phyloP scores from a whole-genome alignment of 805 yeast species.

The Candida glaebosa region DNA sequence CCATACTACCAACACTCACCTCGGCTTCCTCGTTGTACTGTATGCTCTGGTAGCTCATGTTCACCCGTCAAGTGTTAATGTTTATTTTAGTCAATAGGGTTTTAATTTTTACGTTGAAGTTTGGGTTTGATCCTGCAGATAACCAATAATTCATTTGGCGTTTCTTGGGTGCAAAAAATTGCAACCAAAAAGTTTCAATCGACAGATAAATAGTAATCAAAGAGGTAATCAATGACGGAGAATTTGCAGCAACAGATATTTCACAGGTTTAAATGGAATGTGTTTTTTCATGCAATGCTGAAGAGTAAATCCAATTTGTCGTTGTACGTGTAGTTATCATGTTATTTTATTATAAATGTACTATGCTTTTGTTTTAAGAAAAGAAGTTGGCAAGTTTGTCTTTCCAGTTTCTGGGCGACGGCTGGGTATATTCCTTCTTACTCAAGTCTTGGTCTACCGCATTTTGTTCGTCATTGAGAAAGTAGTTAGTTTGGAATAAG shows the following conservation, averaged over 20 bases:
- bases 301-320: too few relatives aligned
- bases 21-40: constrained; percentile 6
- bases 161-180: not conserved
- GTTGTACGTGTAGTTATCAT: too few relatives aligned
- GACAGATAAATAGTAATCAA: not conserved
- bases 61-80: not conserved
- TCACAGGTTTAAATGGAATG: too few relatives aligned
- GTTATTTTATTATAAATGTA: too few relatives aligned
- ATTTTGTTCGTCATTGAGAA: constrained; percentile 34
- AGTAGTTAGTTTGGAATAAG: constrained; percentile 31
- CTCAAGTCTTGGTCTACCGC: constrained; percentile 22
- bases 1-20: not conserved
- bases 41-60: constrained; percentile 11
- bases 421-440: not conserved
- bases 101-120: not conserved
- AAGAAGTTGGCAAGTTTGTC: constrained; percentile 14
- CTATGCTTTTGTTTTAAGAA: not conserved
- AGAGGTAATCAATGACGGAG: not conserved
- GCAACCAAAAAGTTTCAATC: not conserved
- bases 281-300: too few relatives aligned
- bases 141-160: not conserved
- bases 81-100: not conserved
- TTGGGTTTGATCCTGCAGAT: not conserved
- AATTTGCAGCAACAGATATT: too few relatives aligned
- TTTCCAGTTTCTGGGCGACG: constrained; percentile 7